phyloP scores from a whole-genome alignment of 352 stramenopile genomes.

The Phytophthora parvispora region DNA sequence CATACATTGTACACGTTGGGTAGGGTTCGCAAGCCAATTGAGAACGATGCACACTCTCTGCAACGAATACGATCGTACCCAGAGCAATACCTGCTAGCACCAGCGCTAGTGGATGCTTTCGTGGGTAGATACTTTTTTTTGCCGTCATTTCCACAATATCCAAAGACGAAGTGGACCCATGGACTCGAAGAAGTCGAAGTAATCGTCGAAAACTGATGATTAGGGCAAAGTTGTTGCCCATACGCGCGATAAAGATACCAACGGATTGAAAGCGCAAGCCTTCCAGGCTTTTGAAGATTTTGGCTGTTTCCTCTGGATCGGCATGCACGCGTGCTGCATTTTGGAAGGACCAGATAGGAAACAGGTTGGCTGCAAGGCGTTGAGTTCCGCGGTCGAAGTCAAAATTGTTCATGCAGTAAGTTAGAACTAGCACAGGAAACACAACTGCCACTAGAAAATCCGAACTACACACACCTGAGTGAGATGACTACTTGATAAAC shows the following conservation, averaged over 20 bases:
- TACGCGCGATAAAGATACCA: constrained; percentile 34
- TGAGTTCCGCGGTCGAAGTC: constrained; percentile 33
- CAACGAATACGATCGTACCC: constrained; percentile 16
- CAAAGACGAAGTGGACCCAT: not conserved
- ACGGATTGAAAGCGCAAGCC: constrained; percentile 33
- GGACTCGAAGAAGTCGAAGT: constrained; percentile 15
- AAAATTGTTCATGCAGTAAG: constrained; percentile 35
- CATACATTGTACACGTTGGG: constrained; percentile 29
- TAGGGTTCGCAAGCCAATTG: constrained; percentile 15
- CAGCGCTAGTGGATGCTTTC: constrained; percentile 25
- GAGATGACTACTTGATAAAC: not conserved
- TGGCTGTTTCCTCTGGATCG: constrained; percentile 27
- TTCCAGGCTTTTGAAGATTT: constrained; percentile 38
- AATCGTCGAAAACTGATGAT: constrained; percentile 28
- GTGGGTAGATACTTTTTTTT: constrained; percentile 21
- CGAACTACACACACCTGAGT: constrained; percentile 21
- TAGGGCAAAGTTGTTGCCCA: constrained; percentile 42
- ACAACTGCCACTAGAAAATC: constrained; percentile 42
- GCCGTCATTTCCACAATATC: not conserved
- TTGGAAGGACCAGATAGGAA: constrained; percentile 28
- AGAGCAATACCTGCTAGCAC: constrained; percentile 17
- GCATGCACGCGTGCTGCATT: constrained; percentile 26
- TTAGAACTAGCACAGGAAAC: constrained; percentile 39
- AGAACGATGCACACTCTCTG: constrained; percentile 17
- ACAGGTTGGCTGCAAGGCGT: constrained; percentile 19